Base-by-base conservation (phyloP, 2,329 filamentous ascomycete genomes). In the Aspergillus japonicus region DNA sequence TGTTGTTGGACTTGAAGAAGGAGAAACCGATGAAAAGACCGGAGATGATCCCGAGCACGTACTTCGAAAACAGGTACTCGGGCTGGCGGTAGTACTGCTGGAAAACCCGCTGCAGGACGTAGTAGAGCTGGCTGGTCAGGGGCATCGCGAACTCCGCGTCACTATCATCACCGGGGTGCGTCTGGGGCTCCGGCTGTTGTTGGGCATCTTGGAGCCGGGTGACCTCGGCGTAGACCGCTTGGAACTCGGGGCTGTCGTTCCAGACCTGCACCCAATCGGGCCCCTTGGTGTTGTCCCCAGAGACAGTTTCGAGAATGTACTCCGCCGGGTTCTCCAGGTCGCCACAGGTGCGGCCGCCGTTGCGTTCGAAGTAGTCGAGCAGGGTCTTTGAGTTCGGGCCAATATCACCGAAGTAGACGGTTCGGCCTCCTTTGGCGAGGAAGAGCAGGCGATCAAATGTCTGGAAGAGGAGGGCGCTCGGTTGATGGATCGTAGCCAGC, bases 401-500 rank as follows among this genome's bases (percentile, higher is more conserved):
- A 49, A 89, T 85, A 8, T 87, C 79, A 1, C 87, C 87, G 71
- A 89, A 89, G 66, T 89, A 89, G 0, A 89, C 85, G 0, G 86
- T 89, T 68, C 82, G 85, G 0, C 87, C 87, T 11, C 87, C 87
- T 52, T 82, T 81, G 1, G 85, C 85, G 0, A 89, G 78, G 69
- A 89, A 86, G 0, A 89, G 75, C 1, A 89, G 73, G 1, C 81
- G 78, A 63, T 89, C 86, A 51, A 89, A 97, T 60, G 91, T 87
- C 73, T 96, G 90, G 80, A 97, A 96, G 50, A 97, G 82, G 81
- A 96, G 91, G 42, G 92, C 92, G 14, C 90, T 95, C 12, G 93
- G 93, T 74, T 97, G 93, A 73, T 97, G 93, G 62, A 97, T 96
- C 0, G 93, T 96, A 77, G 91, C 96, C 12, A 97, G 85, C 71